phyloP scores from a whole-genome alignment of 2,329 filamentous ascomycete species.

The Diaporthe sp. region DNA sequence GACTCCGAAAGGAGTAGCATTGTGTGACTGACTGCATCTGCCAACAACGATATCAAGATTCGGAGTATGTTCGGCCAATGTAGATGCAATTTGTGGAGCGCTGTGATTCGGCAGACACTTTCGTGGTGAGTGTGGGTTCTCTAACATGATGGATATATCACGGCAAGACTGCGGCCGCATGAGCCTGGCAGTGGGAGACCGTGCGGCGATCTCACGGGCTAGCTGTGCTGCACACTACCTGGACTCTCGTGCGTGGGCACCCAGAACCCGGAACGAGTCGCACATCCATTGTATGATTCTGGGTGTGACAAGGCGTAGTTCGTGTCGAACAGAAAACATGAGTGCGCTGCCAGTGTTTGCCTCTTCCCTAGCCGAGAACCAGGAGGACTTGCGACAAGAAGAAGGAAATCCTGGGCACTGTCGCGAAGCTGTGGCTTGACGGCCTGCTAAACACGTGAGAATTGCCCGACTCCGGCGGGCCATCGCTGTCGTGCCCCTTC shows the following conservation, averaged over 20 bases:
- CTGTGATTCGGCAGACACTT: constrained; percentile 26
- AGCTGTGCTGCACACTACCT: constrained; percentile 4
- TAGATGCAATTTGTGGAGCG: constrained; percentile 16
- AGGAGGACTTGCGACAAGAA: neutral
- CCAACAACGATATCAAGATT: constrained; percentile 30
- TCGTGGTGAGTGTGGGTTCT: neutral
- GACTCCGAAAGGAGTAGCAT: constrained; percentile 6
- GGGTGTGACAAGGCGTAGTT: neutral
- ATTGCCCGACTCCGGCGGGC: constrained; percentile 2
- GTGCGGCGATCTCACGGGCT: constrained; percentile 11
- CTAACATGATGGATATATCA: constrained; percentile 33
- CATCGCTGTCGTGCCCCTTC: neutral
- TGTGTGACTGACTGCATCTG: constrained; percentile 14
- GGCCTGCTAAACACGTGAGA: constrained; percentile 19
- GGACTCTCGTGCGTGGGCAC: constrained; percentile 12
- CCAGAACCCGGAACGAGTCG: neutral
- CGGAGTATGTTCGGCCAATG: constrained; percentile 32
- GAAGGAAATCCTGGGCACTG: neutral
- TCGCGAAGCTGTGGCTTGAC: constrained; percentile 3
- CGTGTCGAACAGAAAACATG: constrained; percentile 29
- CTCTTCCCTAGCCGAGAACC: neutral
- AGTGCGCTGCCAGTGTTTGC: constrained; percentile 12
- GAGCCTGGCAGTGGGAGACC: neutral
- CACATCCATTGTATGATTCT: constrained; percentile 5
- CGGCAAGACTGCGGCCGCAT: constrained; percentile 21